Percentiles rank a stretch among this genome's conserved stretches.
Conservation (phyloP, 345 rosid genomes). For the Gossypium thurberi region DNA sequence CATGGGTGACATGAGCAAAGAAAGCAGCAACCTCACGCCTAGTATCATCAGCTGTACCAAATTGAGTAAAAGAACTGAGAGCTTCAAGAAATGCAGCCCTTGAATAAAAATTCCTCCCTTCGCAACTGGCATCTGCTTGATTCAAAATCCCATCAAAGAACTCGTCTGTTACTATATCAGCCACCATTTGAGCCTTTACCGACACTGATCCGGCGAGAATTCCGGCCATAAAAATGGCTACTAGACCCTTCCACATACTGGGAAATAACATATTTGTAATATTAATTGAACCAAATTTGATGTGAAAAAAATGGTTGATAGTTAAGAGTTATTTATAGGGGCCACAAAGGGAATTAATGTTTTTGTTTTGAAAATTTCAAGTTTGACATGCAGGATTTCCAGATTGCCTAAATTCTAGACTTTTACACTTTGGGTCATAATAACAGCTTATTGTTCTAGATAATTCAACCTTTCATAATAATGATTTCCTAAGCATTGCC, state of each 20-base stretch:
- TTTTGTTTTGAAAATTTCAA: background rate
- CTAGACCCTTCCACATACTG: background rate
- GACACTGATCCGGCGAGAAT: background rate
- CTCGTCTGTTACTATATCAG: constrained; percentile 29
- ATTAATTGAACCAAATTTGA: background rate
- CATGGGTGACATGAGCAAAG: constrained; percentile 16
- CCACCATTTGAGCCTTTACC: constrained; percentile 18
- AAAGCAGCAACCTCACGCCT: constrained; percentile 15
- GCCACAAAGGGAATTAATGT: background rate
- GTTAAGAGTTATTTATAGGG: background rate
- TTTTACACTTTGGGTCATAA: background rate
- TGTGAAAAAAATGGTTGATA: background rate
- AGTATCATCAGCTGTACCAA: constrained; percentile 15
- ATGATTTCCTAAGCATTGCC: no score
- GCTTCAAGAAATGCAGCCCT: constrained; percentile 30
- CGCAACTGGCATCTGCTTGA: constrained; percentile 27
- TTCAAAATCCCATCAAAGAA: constrained; percentile 40
- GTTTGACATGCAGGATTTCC: background rate
- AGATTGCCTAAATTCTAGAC: background rate
- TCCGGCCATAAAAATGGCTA: background rate
- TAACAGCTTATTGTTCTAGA: background rate
- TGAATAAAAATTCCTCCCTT: constrained; percentile 43
- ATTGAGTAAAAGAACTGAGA: constrained; percentile 17
- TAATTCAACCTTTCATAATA: background rate
- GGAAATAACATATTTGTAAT: background rate